These are phyloP conservation scores for Eucalyptus erythrocorys DNA, from an alignment of 345 rosid species.

Conservation along the genomic window DNA sequence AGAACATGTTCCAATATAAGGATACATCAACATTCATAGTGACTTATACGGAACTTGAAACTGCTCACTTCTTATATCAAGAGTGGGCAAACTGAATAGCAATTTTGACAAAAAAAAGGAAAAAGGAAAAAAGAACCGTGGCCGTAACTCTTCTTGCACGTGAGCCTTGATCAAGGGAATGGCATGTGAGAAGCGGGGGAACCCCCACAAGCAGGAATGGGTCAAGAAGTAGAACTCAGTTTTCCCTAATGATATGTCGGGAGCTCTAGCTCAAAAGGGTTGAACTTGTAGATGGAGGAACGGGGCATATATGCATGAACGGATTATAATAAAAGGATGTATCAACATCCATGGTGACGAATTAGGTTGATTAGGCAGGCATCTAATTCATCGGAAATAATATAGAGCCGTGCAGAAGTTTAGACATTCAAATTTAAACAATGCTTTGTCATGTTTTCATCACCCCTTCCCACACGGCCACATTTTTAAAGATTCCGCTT, in stretches of 20 bases:
- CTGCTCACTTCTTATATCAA: too few species aligned
- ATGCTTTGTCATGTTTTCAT: neutral
- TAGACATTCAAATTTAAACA: neutral
- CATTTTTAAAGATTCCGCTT: too few species aligned
- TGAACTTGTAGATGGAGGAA: neutral
- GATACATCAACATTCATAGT: too few species aligned
- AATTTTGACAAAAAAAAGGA: too few species aligned
- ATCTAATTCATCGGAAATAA: neutral
- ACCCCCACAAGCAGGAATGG: neutral
- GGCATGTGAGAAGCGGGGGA: neutral
- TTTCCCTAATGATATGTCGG: neutral
- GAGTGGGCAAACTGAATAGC: neutral
- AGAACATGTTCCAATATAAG: too few species aligned
- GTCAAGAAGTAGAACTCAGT: neutral
- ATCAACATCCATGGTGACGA: neutral
- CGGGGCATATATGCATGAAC: neutral
- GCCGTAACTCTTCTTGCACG: neutral
- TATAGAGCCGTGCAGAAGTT: neutral
- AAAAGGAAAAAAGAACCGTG: accelerated
- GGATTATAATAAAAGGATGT: too few species aligned
- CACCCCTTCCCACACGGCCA: neutral
- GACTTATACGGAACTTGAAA: too few species aligned
- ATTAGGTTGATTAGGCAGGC: neutral
- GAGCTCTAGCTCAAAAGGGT: neutral
- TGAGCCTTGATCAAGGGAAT: neutral